phyloP scores from a whole-genome alignment of 345 rosid genomes.

The Ceriops zippeliana region DNA sequence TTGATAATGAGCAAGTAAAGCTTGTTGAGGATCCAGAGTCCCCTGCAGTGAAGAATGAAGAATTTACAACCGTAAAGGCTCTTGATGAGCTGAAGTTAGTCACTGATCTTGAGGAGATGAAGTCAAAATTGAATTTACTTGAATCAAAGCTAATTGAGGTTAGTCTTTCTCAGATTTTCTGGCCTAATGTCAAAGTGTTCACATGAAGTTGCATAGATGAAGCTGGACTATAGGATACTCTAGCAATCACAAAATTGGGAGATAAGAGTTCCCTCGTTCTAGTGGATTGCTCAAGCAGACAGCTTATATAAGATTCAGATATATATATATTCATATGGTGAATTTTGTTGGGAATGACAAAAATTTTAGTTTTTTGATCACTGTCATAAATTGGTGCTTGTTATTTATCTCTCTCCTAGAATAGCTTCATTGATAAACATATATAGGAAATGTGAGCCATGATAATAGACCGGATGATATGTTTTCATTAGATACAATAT shows the following conservation, averaged over 20 bases:
- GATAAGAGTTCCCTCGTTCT: not conserved
- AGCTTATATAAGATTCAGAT: too few species aligned
- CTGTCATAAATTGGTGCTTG: too few species aligned
- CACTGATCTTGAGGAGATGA: constrained; percentile 62
- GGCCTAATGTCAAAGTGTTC: not conserved
- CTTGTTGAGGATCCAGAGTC: not conserved
- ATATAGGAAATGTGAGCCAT: too few species aligned
- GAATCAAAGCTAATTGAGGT: constrained; percentile 77
- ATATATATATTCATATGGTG: too few species aligned
- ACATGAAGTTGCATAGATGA: not conserved
- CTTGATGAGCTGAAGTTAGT: constrained; percentile 46
- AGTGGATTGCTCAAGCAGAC: too few species aligned
- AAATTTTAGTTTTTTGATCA: too few species aligned
- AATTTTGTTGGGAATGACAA: too few species aligned
- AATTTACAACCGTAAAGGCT: constrained; percentile 24
- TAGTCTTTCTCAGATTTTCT: constrained; percentile 16
- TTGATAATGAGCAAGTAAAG: constrained; percentile 17
- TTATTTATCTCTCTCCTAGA: too few species aligned
- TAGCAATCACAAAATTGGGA: not conserved
- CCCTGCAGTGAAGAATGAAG: constrained; percentile 20
- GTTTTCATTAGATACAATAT: not conserved
- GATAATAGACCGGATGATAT: not conserved
- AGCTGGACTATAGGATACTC: not conserved
- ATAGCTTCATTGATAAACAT: too few species aligned
- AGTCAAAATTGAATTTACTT: constrained; percentile 54